Conservation (phyloP, 306 rosid genomes). For the Dalbergia oliveri region DNA sequence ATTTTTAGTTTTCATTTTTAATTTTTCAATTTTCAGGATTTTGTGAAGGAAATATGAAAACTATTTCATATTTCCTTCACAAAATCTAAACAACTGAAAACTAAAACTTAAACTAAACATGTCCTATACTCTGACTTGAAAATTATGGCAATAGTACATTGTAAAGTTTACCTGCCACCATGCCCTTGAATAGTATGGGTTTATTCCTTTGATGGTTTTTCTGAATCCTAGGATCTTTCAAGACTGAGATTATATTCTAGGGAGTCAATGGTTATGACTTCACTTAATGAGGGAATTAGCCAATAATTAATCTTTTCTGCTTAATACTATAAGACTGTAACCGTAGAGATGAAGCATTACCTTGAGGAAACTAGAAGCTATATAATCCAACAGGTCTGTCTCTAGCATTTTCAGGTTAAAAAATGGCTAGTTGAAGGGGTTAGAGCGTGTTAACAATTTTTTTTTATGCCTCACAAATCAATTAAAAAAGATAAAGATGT, state of each 20-base stretch:
- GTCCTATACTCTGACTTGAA: too few species aligned
- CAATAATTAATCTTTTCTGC: too few species aligned
- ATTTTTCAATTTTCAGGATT: too few species aligned
- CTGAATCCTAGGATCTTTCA: not conserved
- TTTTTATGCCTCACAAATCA: not conserved
- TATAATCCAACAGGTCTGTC: not conserved
- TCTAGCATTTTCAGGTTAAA: not conserved
- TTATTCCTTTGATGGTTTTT: not conserved
- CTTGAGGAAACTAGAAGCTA: not conserved
- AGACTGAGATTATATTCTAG: not conserved
- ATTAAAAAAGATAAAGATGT: slow-evolving; percentile 7
- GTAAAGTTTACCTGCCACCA: too few species aligned
- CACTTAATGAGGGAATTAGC: not conserved
- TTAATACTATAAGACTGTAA: not conserved
- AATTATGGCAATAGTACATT: too few species aligned
- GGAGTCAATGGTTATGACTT: not conserved
- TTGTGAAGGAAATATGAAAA: too few species aligned
- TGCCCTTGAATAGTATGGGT: too few species aligned
- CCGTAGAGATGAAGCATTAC: not conserved
- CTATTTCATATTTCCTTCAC: too few species aligned
- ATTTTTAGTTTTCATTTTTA: too few species aligned
- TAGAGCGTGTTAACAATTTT: not conserved
- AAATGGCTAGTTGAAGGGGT: not conserved
- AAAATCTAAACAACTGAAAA: too few species aligned
- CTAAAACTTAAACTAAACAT: too few species aligned